These are phyloP conservation scores for Colletotrichum falcatum DNA, from an alignment of 2,329 filamentous ascomycete genomes.

Conservation along the genomic window DNA sequence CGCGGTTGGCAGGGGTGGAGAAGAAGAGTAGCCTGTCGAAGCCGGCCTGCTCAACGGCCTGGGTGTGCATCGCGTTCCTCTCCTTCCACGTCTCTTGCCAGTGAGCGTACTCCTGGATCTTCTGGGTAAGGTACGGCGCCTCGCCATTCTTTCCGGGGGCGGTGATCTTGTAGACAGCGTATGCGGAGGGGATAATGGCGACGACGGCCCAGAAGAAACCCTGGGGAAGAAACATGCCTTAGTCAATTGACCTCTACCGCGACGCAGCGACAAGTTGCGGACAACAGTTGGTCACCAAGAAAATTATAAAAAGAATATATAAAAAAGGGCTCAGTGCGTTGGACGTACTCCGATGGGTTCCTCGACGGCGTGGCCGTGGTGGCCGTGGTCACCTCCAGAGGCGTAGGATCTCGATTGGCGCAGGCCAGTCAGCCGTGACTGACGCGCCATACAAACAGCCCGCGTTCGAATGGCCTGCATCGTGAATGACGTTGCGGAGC, in stretches of 20 bases:
- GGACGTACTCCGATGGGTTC: conserved; percentile 69
- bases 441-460: conserved; percentile 53
- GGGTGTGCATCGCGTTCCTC: conserved; percentile 65
- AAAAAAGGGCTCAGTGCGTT: background rate
- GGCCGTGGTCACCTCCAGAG: conserved; percentile 61
- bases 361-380: conserved; percentile 58
- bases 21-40: conserved; percentile 68
- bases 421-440: conserved; percentile 48
- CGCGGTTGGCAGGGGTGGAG: conserved; percentile 54
- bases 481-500: conserved; percentile 40
- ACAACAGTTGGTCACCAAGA: background rate
- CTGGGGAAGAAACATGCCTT: conserved; percentile 27
- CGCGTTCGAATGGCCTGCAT: conserved; percentile 55
- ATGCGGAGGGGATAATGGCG: conserved; percentile 57
- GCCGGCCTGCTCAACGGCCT: conserved; percentile 66
- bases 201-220: conserved; percentile 59
- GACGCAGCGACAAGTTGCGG: background rate
- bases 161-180: conserved; percentile 62
- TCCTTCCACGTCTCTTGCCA: conserved; percentile 63
- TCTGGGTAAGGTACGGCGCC: conserved; percentile 58
- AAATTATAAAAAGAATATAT: no score
- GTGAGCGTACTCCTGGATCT: conserved; percentile 61
- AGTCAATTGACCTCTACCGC: conserved; percentile 4
- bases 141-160: conserved; percentile 63
- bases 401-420: conserved; percentile 63